Evolutionary conservation across 2,329 filamentous ascomycete genomes (phyloP), one percentile per base, ranked within the genome.

Genomic region (Aureobasidium sp.): DNA sequence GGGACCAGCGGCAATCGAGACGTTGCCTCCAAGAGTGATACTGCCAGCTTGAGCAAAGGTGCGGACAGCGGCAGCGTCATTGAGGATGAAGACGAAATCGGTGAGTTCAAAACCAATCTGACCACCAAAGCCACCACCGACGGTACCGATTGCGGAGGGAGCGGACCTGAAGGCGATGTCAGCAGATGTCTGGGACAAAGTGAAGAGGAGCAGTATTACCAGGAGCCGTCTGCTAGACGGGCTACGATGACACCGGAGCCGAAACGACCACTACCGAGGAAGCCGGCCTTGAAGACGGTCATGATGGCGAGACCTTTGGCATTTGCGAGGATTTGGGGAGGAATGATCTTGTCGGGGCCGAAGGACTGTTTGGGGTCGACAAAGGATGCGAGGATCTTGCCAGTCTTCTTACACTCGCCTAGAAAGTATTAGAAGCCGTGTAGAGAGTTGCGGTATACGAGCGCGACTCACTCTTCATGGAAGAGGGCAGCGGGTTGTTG

Each of bases 381-480:
- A 74, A 99, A 99, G 13, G 92, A 96, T 49, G 89, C 85, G 68
- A 99, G 84, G 71, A 97, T 97, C 81, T 96, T 96, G 72, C 89
- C 89, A 73, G 91, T 94, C 78, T 99, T 99, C 76, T 89, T 94
- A 79, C 94, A 97, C 79, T 99, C 94, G 79, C 91, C 93, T 97
- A 76, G 63, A 53, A 67, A 63, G 61, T 67, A 36, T 58, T 62
- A 59, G 57, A 34, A 32, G 11, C 3, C 13, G 54, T 34, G 21
- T 5, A 39, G 2, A 48, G 27, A 2, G n/a, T 10, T 13, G 30
- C 7, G 7, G 5, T 15, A 30, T 13, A 34, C 29, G 49, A 36
- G 45, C 42, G 47, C 47, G 53, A 77, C 79, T 71, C 69, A 81
- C 79, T 81, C 66, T 73, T 73, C 77, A 81, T 78, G 39, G 77